Evolutionary conservation across 257 asterid species (phyloP).

Genomic region (Dorcoceras hygrometricum): DNA sequence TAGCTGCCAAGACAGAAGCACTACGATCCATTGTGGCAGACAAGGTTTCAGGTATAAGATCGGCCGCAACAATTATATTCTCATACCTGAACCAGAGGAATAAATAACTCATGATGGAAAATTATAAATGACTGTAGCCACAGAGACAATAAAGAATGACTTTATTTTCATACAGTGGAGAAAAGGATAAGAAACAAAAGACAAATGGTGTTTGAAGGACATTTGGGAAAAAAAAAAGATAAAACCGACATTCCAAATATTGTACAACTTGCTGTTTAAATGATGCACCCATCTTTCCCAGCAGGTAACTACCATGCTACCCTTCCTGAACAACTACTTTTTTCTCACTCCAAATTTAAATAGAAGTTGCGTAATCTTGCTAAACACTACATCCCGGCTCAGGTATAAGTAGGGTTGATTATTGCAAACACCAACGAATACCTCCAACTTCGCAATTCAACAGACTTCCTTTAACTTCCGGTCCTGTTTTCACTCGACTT

Average conservation of each 20-base stretch:
- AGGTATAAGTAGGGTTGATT: background rate
- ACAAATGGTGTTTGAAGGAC: background rate
- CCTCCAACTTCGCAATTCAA: background rate
- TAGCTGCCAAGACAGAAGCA: constrained; percentile 62
- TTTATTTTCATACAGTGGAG: background rate
- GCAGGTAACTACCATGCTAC: background rate
- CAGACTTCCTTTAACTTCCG: background rate
- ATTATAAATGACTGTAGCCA: constrained; percentile 6
- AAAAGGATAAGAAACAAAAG: background rate
- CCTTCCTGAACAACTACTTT: background rate
- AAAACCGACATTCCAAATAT: background rate
- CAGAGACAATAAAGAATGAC: background rate
- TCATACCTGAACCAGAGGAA: constrained; percentile 68
- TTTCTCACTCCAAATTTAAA: background rate
- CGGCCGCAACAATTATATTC: constrained; percentile 77
- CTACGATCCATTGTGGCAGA: constrained; percentile 77
- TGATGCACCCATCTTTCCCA: background rate
- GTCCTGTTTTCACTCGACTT: background rate
- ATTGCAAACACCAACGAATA: background rate
- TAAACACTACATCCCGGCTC: background rate
- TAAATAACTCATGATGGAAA: background rate
- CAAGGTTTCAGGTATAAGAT: constrained; percentile 81
- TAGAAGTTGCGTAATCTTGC: background rate
- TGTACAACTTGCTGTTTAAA: background rate
- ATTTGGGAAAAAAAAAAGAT: background rate